Percentiles rank a stretch among this genome's conserved stretches.
Conservation (phyloP, 306 rosid species). For the Rosa persica region DNA sequence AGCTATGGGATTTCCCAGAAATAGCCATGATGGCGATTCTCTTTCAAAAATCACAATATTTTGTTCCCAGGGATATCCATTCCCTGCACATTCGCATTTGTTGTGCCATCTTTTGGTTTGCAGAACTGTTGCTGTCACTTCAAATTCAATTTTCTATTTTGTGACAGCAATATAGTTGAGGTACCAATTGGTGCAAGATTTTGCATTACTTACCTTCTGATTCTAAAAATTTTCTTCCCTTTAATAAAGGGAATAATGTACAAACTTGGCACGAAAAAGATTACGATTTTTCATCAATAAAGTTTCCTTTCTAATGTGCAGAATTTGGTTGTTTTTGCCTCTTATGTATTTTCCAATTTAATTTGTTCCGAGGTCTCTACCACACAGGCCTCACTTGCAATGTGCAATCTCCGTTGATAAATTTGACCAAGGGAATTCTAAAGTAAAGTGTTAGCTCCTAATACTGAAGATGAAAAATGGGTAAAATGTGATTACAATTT, state of each 20-base stretch:
- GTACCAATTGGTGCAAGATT: constrained; percentile 26
- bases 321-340: neutral
- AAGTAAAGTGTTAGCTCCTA: neutral
- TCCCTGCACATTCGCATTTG: constrained; percentile 26
- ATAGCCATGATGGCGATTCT: constrained; percentile 26
- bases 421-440: neutral
- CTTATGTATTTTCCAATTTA: neutral
- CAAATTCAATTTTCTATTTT: constrained; percentile 4
- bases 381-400: neutral
- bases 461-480: neutral
- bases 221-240: constrained; percentile 15
- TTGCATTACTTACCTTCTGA: constrained; percentile 18
- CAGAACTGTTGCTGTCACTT: constrained; percentile 7
- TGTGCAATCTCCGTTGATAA: neutral
- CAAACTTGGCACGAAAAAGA: constrained; percentile 4
- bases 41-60: constrained; percentile 26
- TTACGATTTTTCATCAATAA: constrained; percentile 27
- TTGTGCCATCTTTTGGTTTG: constrained; percentile 24
- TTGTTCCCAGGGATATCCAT: constrained; percentile 28
- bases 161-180: constrained; percentile 7
- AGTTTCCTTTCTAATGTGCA: neutral
- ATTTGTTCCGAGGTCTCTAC: neutral
- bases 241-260: constrained; percentile 27
- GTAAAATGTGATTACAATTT: neutral
- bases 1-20: constrained; percentile 30